These are phyloP conservation scores for Tylopilus microsporus DNA, from an alignment of 1,284 basidiomycete genomes.

Conservation along the genomic window DNA sequence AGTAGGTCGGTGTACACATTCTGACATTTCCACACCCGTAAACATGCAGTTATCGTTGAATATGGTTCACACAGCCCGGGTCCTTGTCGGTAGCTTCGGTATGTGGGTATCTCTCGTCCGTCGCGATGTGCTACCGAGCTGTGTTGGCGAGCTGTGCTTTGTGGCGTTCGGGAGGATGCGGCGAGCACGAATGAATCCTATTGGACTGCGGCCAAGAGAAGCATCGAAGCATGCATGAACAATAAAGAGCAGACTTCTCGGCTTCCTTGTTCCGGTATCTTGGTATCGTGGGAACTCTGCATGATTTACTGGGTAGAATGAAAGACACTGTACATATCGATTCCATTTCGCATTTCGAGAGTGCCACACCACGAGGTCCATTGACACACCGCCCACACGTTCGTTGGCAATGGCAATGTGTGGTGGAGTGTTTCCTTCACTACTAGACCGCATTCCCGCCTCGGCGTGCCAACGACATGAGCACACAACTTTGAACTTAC, in stretches of 20 bases:
- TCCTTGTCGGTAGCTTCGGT: neutral
- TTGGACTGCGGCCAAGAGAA: conserved; percentile 10
- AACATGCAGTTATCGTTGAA: neutral
- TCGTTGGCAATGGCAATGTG: neutral
- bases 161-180: conserved; percentile 21
- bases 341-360: conserved; percentile 5
- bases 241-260: conserved; percentile 22
- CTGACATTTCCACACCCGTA: neutral
- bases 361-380: conserved; percentile 15
- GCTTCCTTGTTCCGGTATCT: conserved; percentile 20
- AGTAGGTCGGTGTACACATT: neutral
- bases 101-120: too few relatives aligned
- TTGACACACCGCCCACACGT: conserved; percentile 12
- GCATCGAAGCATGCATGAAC: conserved; percentile 14
- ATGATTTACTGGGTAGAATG: conserved; percentile 14
- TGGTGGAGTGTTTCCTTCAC: too few relatives aligned
- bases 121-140: neutral
- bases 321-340: neutral
- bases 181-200: neutral
- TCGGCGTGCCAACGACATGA: neutral
- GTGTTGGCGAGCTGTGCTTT: conserved; percentile 19
- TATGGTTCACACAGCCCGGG: neutral
- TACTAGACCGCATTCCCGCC: neutral
- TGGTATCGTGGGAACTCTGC: conserved; percentile 15
- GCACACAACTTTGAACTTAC: neutral